Evolutionary conservation across 1,284 basidiomycete species (phyloP).

Genomic region (Phenoliferia sp.): DNA sequence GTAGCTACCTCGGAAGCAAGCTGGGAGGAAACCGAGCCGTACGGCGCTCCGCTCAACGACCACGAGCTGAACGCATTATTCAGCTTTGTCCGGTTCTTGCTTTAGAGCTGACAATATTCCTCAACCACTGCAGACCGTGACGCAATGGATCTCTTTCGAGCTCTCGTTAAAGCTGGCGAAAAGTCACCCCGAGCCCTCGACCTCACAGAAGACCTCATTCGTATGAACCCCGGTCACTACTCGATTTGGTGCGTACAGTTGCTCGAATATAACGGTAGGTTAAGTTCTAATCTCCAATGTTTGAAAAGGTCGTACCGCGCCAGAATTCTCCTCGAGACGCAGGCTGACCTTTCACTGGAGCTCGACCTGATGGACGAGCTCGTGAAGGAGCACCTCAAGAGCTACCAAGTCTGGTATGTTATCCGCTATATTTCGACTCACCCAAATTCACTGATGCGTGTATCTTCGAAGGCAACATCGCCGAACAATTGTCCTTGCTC

Average conservation of each 20-base stretch:
- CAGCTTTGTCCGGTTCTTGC: background rate
- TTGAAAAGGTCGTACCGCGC: constrained; percentile 83
- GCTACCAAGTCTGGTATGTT: constrained; percentile 83
- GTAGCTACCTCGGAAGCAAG: no score
- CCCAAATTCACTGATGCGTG: background rate
- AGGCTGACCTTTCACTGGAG: constrained; percentile 64
- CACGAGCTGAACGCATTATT: background rate
- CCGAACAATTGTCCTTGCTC: constrained; percentile 59
- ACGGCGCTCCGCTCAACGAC: background rate
- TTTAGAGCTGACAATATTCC: background rate
- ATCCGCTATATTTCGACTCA: background rate
- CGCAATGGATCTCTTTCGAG: constrained; percentile 86
- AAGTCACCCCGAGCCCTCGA: constrained; percentile 71
- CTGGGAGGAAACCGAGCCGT: no score
- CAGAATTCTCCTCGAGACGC: constrained; percentile 65
- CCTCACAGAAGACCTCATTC: constrained; percentile 78
- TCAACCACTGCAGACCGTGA: constrained; percentile 68
- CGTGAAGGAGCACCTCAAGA: constrained; percentile 75
- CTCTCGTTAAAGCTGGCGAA: constrained; percentile 67
- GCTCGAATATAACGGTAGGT: background rate
- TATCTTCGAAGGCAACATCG: constrained; percentile 90
- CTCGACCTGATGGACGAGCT: constrained; percentile 77
- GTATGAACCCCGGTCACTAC: constrained; percentile 86
- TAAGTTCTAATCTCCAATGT: background rate
- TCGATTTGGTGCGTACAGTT: constrained; percentile 69